Evolutionary conservation across 192 early-diverging fungal genomes (phyloP).

Genomic region (Umbelopsis sp.): DNA sequence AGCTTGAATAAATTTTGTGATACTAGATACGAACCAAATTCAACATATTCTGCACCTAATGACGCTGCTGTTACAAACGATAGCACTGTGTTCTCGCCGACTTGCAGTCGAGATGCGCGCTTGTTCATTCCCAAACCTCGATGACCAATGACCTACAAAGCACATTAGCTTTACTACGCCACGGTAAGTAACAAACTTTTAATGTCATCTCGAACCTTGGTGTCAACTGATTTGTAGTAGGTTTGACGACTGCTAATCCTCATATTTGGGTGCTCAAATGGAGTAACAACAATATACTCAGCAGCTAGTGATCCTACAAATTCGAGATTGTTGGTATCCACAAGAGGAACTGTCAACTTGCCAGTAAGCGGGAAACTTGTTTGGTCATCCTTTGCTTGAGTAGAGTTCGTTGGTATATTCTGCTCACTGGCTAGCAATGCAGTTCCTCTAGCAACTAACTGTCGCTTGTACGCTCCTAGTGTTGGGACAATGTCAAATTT

Average conservation of each 20-base stretch:
- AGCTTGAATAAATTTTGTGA: not conserved
- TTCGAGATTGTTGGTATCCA: slow-evolving; percentile 49
- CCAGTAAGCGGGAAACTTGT: slow-evolving; percentile 44
- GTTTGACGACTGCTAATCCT: slow-evolving; percentile 54
- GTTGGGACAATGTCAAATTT: slow-evolving; percentile 63
- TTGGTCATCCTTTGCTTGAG: slow-evolving; percentile 37
- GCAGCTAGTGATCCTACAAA: slow-evolving; percentile 60
- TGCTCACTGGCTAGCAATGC: slow-evolving; percentile 56
- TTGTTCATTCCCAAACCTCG: slow-evolving; percentile 88
- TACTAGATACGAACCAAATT: slow-evolving; percentile 66
- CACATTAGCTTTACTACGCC: not conserved
- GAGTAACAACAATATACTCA: slow-evolving; percentile 66
- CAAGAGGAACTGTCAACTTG: slow-evolving; percentile 60
- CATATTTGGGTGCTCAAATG: slow-evolving; percentile 64
- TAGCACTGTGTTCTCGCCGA: slow-evolving; percentile 91
- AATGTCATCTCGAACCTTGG: slow-evolving; percentile 44
- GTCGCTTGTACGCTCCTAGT: slow-evolving; percentile 46
- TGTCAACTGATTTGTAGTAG: slow-evolving; percentile 62
- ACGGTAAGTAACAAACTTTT: not conserved
- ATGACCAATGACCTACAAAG: slow-evolving; percentile 78
- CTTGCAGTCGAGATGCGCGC: slow-evolving; percentile 64
- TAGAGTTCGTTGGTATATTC: slow-evolving; percentile 38
- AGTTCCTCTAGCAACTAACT: slow-evolving; percentile 55
- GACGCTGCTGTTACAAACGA: slow-evolving; percentile 85
- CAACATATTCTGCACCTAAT: slow-evolving; percentile 85